Evolutionary conservation across 73 alveolate genomes (phyloP).

Genomic region (Blepharisma japonicum): DNA sequence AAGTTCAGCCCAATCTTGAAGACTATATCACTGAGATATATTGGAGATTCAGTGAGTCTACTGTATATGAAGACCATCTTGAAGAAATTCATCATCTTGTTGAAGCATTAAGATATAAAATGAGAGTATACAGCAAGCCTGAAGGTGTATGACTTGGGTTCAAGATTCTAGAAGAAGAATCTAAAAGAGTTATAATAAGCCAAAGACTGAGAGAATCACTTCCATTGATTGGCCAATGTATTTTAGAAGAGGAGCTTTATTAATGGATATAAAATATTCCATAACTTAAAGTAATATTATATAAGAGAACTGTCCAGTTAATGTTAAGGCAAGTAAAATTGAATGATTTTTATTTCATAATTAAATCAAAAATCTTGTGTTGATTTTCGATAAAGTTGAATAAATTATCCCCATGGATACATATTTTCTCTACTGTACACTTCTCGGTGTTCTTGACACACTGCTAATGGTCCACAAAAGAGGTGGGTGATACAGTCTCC

Average conservation of each 20-base stretch:
- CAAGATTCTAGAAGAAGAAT: neutral
- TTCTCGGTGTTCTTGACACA: slow-evolving; percentile 31
- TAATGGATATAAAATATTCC: too few relatives aligned
- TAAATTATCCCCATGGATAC: too few relatives aligned
- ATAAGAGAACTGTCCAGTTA: too few relatives aligned
- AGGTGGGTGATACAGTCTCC: slow-evolving; percentile 30
- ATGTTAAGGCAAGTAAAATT: too few relatives aligned
- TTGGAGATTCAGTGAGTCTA: slow-evolving; percentile 3
- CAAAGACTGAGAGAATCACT: neutral
- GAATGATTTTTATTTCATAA: too few relatives aligned
- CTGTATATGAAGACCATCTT: slow-evolving; percentile 19
- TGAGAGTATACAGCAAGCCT: neutral
- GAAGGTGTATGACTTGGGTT: slow-evolving; percentile 1
- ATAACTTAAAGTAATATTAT: too few relatives aligned
- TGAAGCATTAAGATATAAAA: neutral
- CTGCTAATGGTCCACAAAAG: slow-evolving; percentile 27
- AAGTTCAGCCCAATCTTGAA: neutral
- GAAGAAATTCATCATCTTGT: neutral
- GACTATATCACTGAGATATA: neutral
- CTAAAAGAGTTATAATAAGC: neutral
- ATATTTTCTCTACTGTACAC: neutral
- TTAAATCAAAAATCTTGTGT: too few relatives aligned
- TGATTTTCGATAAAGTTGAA: too few relatives aligned
- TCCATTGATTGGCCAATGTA: neutral
- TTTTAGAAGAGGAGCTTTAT: neutral